A percentile compares a stretch with the other conserved stretches of the same genome.
Conservation (phyloP, 805 yeast species). For the Spathaspora boniae region DNA sequence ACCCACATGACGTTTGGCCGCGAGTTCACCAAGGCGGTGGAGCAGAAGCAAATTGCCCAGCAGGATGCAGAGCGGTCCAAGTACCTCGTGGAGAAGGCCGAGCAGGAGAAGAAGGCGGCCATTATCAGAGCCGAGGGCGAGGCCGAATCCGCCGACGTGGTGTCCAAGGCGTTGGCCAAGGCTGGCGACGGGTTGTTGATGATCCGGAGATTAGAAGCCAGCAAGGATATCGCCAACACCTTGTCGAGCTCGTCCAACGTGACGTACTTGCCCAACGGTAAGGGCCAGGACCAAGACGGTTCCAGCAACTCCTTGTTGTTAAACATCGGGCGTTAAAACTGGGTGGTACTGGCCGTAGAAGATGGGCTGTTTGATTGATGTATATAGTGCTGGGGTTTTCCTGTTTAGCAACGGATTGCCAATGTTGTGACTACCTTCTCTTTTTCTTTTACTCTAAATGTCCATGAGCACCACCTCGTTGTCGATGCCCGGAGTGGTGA, state of each 20-base stretch:
- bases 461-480: conserved; percentile 32
- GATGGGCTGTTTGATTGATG: background rate
- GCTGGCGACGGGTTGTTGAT: conserved; percentile 94
- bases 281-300: conserved; percentile 17
- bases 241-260: conserved; percentile 80
- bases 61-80: conserved; percentile 98
- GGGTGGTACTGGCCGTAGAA: too few relatives aligned
- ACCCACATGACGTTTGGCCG: conserved; percentile 97
- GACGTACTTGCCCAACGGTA: conserved; percentile 75
- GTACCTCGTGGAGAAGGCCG: conserved; percentile 90
- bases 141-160: conserved; percentile 96
- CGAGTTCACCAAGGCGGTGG: conserved; percentile 97
- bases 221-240: conserved; percentile 90
- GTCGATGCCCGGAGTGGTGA: conserved; percentile 42
- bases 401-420: background rate
- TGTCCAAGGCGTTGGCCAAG: conserved; percentile 86
- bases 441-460: conserved; percentile 12
- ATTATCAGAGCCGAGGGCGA: conserved; percentile 98
- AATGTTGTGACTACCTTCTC: background rate
- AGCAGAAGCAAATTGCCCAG: conserved; percentile 98
- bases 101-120: conserved; percentile 93
- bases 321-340: conserved; percentile 54
- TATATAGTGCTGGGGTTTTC: background rate
- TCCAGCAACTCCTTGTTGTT: conserved; percentile 55
- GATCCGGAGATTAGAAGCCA: conserved; percentile 94